Conservation (phyloP, 1,284 basidiomycete genomes). For the Omphalotus olearius region DNA sequence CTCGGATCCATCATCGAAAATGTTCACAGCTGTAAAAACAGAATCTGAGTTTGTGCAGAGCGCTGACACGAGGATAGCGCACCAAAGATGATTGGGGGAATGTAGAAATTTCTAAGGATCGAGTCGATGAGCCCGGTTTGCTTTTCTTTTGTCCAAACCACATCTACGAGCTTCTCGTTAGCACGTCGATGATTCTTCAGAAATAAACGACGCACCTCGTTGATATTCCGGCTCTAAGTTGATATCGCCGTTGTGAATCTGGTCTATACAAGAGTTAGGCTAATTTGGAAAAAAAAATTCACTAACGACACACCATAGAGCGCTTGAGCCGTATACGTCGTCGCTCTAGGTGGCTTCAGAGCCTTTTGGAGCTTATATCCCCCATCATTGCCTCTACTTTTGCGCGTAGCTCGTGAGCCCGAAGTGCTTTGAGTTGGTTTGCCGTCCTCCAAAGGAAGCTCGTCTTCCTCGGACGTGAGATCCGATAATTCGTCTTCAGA, state of each 20-base stretch:
- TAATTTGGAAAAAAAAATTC: neutral
- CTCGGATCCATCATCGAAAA: slow-evolving; percentile 56
- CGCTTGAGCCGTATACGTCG: slow-evolving; percentile 64
- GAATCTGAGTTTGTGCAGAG: neutral
- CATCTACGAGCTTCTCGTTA: slow-evolving; percentile 5
- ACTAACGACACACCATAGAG: slow-evolving; percentile 47
- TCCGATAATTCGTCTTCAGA: slow-evolving; percentile 33
- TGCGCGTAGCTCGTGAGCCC: neutral
- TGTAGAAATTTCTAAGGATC: slow-evolving; percentile 36
- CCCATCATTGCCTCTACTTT: slow-evolving; percentile 17
- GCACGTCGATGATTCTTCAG: neutral
- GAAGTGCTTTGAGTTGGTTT: slow-evolving; percentile 3
- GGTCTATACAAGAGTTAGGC: slow-evolving; percentile 38
- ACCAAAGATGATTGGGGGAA: slow-evolving; percentile 75
- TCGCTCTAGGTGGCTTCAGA: slow-evolving; percentile 56
- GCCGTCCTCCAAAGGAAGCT: slow-evolving; percentile 14
- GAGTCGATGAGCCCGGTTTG: slow-evolving; percentile 23
- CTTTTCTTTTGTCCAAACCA: slow-evolving; percentile 24
- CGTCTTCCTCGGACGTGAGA: slow-evolving; percentile 13
- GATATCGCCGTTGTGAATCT: slow-evolving; percentile 54
- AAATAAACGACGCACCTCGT: slow-evolving; percentile 42
- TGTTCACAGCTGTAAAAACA: slow-evolving; percentile 36
- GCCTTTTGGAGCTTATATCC: slow-evolving; percentile 52
- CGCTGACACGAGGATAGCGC: slow-evolving; percentile 16
- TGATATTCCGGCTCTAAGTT: slow-evolving; percentile 74